phyloP scores from a whole-genome alignment of 371 early-diverging fungal genomes.

The Mycotypha africana region DNA sequence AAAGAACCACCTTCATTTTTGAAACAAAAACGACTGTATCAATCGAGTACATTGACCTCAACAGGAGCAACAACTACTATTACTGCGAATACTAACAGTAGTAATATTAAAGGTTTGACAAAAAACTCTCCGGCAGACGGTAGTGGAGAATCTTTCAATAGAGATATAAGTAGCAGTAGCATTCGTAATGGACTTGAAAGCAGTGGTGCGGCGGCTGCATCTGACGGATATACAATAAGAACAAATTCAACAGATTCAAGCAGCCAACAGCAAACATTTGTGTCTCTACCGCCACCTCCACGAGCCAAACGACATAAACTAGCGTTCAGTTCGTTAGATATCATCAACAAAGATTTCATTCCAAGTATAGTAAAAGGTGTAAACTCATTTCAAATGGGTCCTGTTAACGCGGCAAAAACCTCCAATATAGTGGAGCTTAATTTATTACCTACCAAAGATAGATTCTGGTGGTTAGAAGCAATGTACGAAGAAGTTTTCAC shows the following conservation, averaged over 20 bases:
- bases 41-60: too few species aligned
- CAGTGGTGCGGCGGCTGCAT: too few species aligned
- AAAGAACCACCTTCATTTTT: background rate
- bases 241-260: background rate
- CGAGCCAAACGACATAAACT: conserved; percentile 21
- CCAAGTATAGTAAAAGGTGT: conserved; percentile 9
- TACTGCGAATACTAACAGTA: background rate
- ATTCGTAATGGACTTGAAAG: too few species aligned
- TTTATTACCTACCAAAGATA: conserved; percentile 16
- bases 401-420: background rate
- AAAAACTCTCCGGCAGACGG: background rate
- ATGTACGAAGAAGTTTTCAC: conserved; percentile 26
- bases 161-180: background rate
- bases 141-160: background rate
- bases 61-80: too few species aligned
- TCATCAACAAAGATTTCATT: conserved; percentile 6
- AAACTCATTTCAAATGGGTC: background rate
- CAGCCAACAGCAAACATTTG: conserved; percentile 1
- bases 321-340: conserved; percentile 7
- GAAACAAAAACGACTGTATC: conserved; percentile 9
- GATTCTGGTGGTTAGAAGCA: conserved; percentile 26
- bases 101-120: background rate
- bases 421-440: conserved; percentile 11
- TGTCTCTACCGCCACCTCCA: conserved; percentile 21
- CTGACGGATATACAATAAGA: background rate